These are phyloP conservation scores for Canariomyces notabilis DNA, from an alignment of 2,329 filamentous ascomycete genomes.

Conservation along the genomic window DNA sequence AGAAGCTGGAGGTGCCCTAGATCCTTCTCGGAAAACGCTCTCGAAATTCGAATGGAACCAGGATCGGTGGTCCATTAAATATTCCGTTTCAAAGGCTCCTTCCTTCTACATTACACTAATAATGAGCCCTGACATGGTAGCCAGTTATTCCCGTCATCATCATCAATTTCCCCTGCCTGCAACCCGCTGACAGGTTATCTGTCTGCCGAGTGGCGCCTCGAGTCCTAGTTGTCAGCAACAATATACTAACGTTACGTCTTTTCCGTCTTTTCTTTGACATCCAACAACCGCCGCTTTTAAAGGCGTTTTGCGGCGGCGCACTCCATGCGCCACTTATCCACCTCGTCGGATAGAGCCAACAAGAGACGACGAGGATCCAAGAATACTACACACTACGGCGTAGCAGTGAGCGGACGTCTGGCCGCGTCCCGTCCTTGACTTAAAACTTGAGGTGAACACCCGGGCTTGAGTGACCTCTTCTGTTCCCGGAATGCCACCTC, in stretches of 20 bases:
- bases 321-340: slow-evolving; percentile 3
- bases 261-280: neutral
- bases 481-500: slow-evolving; percentile 16
- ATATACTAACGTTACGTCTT: neutral
- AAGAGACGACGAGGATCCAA: too few species aligned
- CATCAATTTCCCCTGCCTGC: too few species aligned
- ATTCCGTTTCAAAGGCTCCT: neutral
- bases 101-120: too few species aligned
- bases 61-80: neutral
- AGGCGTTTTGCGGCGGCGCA: slow-evolving; percentile 1
- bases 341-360: slow-evolving; percentile 1
- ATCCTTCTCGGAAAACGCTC: too few species aligned
- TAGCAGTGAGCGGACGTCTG: neutral
- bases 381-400: neutral
- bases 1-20: too few species aligned
- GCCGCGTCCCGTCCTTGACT: too few species aligned
- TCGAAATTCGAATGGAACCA: neutral
- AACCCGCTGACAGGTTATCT: too few species aligned
- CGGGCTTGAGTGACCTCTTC: slow-evolving; percentile 14
- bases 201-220: neutral
- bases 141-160: too few species aligned
- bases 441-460: slow-evolving; percentile 1
- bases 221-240: neutral
- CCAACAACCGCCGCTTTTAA: neutral
- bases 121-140: too few species aligned